Evolutionary conservation across 1,139 yeast genomes (phyloP).

Genomic region (Hyphopichia wangnamkhiaoensis): DNA sequence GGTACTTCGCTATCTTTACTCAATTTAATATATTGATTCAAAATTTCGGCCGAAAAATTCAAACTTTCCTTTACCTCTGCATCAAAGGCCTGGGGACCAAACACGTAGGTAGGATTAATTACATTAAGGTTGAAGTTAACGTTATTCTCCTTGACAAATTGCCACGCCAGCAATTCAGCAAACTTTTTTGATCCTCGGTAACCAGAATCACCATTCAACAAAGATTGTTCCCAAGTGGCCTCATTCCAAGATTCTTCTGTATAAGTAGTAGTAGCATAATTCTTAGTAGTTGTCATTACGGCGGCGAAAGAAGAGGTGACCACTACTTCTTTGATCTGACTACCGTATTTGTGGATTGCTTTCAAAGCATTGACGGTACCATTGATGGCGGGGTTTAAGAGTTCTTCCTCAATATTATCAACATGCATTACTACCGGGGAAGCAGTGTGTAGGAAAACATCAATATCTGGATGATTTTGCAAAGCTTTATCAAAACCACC

Average conservation of each 20-base stretch:
- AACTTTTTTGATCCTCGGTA: conserved; percentile 36
- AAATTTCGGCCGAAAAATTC: conserved; percentile 17
- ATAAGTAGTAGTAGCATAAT: conserved; percentile 13
- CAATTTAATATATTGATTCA: conserved; percentile 11
- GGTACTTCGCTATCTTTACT: conserved; percentile 8
- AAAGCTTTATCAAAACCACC: conserved; percentile 22
- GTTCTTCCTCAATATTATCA: conserved; percentile 18
- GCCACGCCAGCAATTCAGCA: conserved; percentile 43
- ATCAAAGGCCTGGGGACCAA: conserved; percentile 28
- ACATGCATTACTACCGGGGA: conserved; percentile 20
- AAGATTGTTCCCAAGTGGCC: conserved; percentile 20
- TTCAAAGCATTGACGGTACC: conserved; percentile 27
- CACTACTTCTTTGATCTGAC: conserved; percentile 28
- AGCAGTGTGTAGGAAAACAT: conserved; percentile 20
- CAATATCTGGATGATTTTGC: conserved; percentile 17
- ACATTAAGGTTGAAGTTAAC: conserved; percentile 12
- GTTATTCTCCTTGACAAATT: conserved; percentile 23
- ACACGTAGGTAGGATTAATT: conserved; percentile 18
- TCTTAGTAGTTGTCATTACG: conserved; percentile 14
- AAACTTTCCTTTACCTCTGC: conserved; percentile 16
- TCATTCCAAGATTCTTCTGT: conserved; percentile 22
- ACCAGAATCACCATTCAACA: conserved; percentile 19
- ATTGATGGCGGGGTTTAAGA: conserved; percentile 23
- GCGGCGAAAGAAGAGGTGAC: conserved; percentile 31
- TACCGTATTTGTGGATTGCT: conserved; percentile 25